A percentile compares a stretch with the other conserved stretches of the same genome.
Evolutionary conservation across 148 eudicot genomes (phyloP).

Genomic region (Heliamphora exappendiculata): DNA sequence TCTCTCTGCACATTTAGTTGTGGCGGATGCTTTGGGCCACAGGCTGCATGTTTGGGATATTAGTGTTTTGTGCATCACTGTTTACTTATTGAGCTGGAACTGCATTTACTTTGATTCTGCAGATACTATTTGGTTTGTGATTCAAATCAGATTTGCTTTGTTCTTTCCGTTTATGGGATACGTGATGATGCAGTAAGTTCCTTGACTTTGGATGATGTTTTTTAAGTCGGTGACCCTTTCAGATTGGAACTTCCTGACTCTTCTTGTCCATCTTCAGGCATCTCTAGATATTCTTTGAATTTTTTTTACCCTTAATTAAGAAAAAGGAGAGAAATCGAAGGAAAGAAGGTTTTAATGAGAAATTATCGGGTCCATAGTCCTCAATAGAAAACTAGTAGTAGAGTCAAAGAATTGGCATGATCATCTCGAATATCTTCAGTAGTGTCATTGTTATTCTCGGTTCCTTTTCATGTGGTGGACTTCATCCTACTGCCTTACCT

Average conservation of each 20-base stretch:
- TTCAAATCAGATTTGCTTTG: slow-evolving; percentile 57
- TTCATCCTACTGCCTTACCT: background rate
- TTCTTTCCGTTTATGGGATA: slow-evolving; percentile 65
- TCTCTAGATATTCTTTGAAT: background rate
- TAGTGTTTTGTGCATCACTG: background rate
- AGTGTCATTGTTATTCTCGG: background rate
- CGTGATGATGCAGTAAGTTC: slow-evolving; percentile 62
- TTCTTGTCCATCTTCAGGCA: background rate
- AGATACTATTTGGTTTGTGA: slow-evolving; percentile 78
- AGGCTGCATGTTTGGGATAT: background rate
- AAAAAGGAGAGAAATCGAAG: background rate
- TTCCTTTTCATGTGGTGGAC: too few relatives aligned
- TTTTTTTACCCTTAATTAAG: background rate
- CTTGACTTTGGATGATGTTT: background rate
- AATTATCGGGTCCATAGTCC: too few relatives aligned
- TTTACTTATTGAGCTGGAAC: slow-evolving; percentile 1
- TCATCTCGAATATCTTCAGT: background rate
- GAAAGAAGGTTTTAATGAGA: background rate
- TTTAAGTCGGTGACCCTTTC: background rate
- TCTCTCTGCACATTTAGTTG: background rate
- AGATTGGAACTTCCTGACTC: background rate
- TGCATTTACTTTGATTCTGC: slow-evolving; percentile 24
- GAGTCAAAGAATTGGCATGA: background rate
- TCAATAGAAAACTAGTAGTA: background rate
- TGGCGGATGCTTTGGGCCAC: background rate